These are phyloP conservation scores for Cercospora brassicicola DNA, from an alignment of 2,329 filamentous ascomycete species.

Conservation along the genomic window DNA sequence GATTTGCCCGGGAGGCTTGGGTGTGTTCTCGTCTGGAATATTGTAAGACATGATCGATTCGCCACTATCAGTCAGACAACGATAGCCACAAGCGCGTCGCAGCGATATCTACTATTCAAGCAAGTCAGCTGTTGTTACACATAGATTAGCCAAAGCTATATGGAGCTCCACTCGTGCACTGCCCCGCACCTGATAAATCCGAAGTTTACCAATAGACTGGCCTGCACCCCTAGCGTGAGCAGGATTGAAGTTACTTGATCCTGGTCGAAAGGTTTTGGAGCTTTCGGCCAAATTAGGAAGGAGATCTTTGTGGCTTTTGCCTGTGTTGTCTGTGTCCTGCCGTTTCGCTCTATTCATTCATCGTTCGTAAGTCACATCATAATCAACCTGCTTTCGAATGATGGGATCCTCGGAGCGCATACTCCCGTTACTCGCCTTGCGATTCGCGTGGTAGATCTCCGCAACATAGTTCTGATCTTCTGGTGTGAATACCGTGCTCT, in stretches of 20 bases:
- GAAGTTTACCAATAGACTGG: background rate
- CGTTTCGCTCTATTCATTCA: background rate
- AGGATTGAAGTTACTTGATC: background rate
- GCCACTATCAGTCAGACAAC: background rate
- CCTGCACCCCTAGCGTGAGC: background rate
- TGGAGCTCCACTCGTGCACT: background rate
- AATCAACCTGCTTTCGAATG: slow-evolving; percentile 21
- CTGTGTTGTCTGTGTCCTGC: background rate
- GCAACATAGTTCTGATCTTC: slow-evolving; percentile 20
- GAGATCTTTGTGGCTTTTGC: background rate
- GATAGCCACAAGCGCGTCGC: background rate
- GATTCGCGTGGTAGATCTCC: slow-evolving; percentile 20
- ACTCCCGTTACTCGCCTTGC: slow-evolving; percentile 16
- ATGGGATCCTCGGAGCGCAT: slow-evolving; percentile 20
- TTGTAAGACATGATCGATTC: slow-evolving; percentile 14
- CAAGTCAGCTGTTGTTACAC: background rate
- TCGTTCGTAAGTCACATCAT: slow-evolving; percentile 19
- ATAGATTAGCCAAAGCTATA: background rate
- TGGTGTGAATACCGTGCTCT: slow-evolving; percentile 9
- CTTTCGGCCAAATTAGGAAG: slow-evolving; percentile 5
- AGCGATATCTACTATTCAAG: background rate
- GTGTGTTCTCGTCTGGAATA: slow-evolving; percentile 7
- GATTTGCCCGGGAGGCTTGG: slow-evolving; percentile 28
- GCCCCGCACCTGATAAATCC: background rate
- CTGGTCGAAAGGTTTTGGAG: background rate